A percentile compares a stretch with the other conserved stretches of the same genome.
phyloP scores from a whole-genome alignment of 306 rosid genomes.

The Cyclanthera cordifolia region DNA sequence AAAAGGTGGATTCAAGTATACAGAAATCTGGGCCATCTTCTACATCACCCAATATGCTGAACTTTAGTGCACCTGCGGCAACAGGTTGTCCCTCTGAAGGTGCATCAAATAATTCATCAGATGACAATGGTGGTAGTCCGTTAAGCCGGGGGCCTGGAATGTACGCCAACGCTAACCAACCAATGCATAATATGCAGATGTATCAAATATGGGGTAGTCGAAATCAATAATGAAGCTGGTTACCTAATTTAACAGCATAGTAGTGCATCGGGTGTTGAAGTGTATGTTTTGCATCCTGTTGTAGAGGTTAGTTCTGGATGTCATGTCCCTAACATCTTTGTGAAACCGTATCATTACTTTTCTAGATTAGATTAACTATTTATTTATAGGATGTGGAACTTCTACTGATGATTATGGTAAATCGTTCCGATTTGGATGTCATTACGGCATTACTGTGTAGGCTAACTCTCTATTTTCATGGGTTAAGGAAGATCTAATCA shows the following conservation, averaged over 20 bases:
- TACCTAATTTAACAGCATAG: constrained; percentile 14
- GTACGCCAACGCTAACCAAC: constrained; percentile 36
- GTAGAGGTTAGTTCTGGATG: constrained; percentile 11
- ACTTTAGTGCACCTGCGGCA: constrained; percentile 36
- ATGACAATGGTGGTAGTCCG: constrained; percentile 45
- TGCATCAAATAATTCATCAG: constrained; percentile 55
- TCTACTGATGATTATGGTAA: constrained; percentile 7
- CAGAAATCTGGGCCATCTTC: constrained; percentile 39
- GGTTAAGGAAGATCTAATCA: no score
- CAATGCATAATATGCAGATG: constrained; percentile 40
- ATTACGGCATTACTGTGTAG: not conserved
- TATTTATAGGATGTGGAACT: not conserved
- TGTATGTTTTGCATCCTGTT: constrained; percentile 12
- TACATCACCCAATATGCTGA: constrained; percentile 39
- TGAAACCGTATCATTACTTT: constrained; percentile 2
- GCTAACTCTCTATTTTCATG: not conserved
- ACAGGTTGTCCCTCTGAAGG: constrained; percentile 54
- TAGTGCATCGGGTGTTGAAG: constrained; percentile 23
- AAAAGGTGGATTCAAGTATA: constrained; percentile 31
- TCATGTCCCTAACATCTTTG: constrained; percentile 12
- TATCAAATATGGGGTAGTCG: constrained; percentile 55
- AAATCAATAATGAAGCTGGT: constrained; percentile 44
- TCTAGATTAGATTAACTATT: constrained; percentile 7
- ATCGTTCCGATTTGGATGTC: not conserved
- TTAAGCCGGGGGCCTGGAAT: constrained; percentile 37